phyloP scores from a whole-genome alignment of 164 flowering plant species.

The Stephania cephalantha region DNA sequence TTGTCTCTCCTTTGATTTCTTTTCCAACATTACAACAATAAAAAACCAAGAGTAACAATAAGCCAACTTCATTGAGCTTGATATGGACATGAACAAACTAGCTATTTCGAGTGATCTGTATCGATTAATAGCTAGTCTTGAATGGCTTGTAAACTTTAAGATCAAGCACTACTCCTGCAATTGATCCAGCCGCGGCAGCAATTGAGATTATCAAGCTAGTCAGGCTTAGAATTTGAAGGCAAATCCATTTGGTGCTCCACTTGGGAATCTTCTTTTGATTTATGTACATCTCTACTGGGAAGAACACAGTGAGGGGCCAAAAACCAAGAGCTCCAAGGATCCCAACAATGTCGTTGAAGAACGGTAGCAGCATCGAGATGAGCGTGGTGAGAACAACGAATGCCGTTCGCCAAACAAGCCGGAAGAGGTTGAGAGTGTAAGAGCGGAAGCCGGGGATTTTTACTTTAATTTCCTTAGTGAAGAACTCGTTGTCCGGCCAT shows the following conservation, averaged over 20 bases:
- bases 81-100: neutral
- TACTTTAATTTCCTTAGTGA: slow-evolving; percentile 7
- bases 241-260: slow-evolving; percentile 17
- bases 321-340: slow-evolving; percentile 18
- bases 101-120: neutral
- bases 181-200: slow-evolving; percentile 19
- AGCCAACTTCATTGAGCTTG: neutral
- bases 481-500: slow-evolving; percentile 9
- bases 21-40: neutral
- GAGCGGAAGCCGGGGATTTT: slow-evolving; percentile 6
- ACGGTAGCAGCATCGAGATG: slow-evolving; percentile 14
- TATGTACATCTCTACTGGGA: slow-evolving; percentile 21
- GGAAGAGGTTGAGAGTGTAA: slow-evolving; percentile 11
- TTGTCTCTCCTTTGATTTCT: neutral
- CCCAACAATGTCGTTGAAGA: slow-evolving; percentile 19
- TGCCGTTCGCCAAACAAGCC: slow-evolving; percentile 6
- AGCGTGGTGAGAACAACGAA: slow-evolving; percentile 9
- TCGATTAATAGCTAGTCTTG: slow-evolving; percentile 17
- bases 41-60: neutral
- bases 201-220: slow-evolving; percentile 16
- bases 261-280: slow-evolving; percentile 14
- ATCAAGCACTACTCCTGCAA: slow-evolving; percentile 20
- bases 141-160: slow-evolving; percentile 17
- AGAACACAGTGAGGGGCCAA: slow-evolving; percentile 18
- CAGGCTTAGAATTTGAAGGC: slow-evolving; percentile 15